A percentile compares a stretch with the other conserved stretches of the same genome.
These are phyloP conservation scores for Xylaria sp. DNA, from an alignment of 2,329 filamentous ascomycete genomes.

Conservation along the genomic window DNA sequence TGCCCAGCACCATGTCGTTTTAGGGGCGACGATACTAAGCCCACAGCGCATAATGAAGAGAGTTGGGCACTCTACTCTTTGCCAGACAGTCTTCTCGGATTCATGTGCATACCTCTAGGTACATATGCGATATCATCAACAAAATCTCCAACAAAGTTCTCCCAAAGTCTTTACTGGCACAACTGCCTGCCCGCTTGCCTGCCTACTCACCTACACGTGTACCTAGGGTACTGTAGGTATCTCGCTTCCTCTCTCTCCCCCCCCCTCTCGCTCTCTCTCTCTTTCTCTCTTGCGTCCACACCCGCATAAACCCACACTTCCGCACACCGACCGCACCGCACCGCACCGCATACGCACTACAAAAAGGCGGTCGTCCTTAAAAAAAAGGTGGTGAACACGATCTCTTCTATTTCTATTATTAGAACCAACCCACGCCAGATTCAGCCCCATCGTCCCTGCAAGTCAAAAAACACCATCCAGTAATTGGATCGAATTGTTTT, in stretches of 20 bases:
- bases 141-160: slow-evolving; percentile 1
- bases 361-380: slow-evolving; percentile 15
- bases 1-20: background rate
- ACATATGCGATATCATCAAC: background rate
- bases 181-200: background rate
- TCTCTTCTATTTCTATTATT: slow-evolving; percentile 64
- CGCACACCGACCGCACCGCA: slow-evolving; percentile 34
- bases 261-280: background rate
- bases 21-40: background rate
- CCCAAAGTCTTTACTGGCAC: background rate
- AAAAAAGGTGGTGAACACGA: slow-evolving; percentile 52
- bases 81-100: background rate
- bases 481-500: slow-evolving; percentile 35
- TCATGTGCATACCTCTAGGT: background rate
- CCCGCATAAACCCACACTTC: slow-evolving; percentile 12
- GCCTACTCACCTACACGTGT: background rate
- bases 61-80: background rate
- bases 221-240: too few relatives aligned
- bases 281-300: background rate
- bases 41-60: background rate
- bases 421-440: slow-evolving; percentile 61
- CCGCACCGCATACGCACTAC: background rate
- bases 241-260: background rate
- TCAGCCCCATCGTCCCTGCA: slow-evolving; percentile 59
- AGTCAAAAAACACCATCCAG: slow-evolving; percentile 46